Evolutionary conservation across 345 rosid genomes (phyloP).

Genomic region (Gossypium ekmanianum): DNA sequence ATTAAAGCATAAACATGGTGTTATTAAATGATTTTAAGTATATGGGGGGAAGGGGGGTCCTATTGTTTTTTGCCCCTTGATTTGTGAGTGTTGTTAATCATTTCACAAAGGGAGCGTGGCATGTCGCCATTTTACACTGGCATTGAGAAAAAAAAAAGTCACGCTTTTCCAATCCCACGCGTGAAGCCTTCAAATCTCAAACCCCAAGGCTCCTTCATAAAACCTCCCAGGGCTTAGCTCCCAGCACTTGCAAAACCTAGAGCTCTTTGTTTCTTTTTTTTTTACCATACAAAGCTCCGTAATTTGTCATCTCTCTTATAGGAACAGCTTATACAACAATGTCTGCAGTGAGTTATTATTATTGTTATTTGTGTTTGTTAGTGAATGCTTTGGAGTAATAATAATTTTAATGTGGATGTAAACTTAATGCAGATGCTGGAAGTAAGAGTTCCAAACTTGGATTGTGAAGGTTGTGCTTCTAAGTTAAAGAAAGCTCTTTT

Average conservation of each 20-base stretch:
- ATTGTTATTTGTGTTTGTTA: neutral
- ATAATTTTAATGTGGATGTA: neutral
- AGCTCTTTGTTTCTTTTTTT: neutral
- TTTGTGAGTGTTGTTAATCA: constrained; percentile 5
- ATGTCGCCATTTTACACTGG: neutral
- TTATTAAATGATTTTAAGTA: neutral
- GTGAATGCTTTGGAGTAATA: neutral
- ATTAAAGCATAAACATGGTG: neutral
- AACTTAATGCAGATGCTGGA: constrained; percentile 55
- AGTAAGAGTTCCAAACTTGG: constrained; percentile 86
- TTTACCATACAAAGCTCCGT: neutral
- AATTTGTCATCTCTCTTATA: neutral
- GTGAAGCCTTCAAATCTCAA: constrained; percentile 50
- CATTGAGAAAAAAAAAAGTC: constrained; percentile 26
- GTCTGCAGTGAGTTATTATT: constrained; percentile 35
- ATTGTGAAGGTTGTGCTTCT: constrained; percentile 89
- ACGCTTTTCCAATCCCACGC: constrained; percentile 49
- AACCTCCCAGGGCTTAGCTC: neutral
- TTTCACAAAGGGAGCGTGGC: constrained; percentile 13
- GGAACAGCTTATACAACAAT: constrained; percentile 13
- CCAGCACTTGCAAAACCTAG: neutral
- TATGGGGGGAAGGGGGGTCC: neutral
- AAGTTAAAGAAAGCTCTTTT: constrained; percentile 76
- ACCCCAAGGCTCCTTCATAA: constrained; percentile 40
- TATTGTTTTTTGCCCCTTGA: neutral